Evolutionary conservation across 306 rosid species (phyloP).

Genomic region (Quercus aquifolioides): DNA sequence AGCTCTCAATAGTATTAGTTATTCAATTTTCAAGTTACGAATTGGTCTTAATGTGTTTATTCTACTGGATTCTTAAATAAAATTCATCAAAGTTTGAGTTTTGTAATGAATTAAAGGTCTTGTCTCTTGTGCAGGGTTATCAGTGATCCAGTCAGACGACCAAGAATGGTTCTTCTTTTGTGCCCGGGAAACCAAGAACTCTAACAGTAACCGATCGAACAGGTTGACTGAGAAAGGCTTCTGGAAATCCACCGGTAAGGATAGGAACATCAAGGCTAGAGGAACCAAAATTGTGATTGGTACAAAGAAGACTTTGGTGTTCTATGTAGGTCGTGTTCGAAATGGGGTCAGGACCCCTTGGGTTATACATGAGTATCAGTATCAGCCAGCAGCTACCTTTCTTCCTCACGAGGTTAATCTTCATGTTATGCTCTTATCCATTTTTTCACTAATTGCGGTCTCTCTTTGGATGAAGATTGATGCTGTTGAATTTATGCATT

Average conservation of each 20-base stretch:
- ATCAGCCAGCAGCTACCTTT: background rate
- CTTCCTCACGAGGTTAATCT: slow-evolving; percentile 31
- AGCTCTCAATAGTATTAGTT: background rate
- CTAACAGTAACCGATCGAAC: slow-evolving; percentile 22
- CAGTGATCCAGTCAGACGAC: slow-evolving; percentile 35
- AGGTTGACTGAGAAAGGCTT: slow-evolving; percentile 50
- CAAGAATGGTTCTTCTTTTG: slow-evolving; percentile 62
- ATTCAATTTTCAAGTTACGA: too few relatives aligned
- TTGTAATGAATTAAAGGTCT: background rate
- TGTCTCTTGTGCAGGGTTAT: slow-evolving; percentile 17
- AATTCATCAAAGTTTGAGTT: background rate
- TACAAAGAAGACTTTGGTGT: slow-evolving; percentile 61
- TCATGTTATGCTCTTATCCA: too few relatives aligned
- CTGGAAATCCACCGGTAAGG: slow-evolving; percentile 70
- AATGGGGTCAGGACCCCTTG: slow-evolving; percentile 30
- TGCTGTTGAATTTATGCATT: background rate
- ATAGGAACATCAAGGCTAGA: slow-evolving; percentile 22
- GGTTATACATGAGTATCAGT: slow-evolving; percentile 65
- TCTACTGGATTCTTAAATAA: background rate
- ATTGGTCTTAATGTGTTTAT: background rate
- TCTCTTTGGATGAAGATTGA: background rate
- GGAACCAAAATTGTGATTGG: slow-evolving; percentile 40
- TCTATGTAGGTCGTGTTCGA: slow-evolving; percentile 32
- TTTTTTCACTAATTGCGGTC: background rate
- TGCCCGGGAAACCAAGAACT: slow-evolving; percentile 31